Evolutionary conservation across 306 rosid species (phyloP), one percentile per base, ranked within the genome.

Genomic region (Purshia tridentata): DNA sequence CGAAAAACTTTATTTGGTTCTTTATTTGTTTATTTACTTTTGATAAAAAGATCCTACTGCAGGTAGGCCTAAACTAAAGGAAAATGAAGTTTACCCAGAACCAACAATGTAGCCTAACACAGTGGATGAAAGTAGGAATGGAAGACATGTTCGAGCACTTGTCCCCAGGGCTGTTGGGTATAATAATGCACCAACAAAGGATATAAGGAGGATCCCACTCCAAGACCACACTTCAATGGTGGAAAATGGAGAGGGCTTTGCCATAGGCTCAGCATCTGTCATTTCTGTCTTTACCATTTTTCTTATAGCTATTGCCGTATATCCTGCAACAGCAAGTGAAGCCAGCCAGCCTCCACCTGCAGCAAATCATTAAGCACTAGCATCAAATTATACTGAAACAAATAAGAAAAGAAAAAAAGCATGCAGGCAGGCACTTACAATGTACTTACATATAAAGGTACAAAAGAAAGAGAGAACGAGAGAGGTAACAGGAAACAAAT

Each of bases 291-390:
- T 94, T 14, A 91, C 98, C 44, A 90, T 71, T 78, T 86, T 91
- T 89, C 98, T 86, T 64, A 94, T 57, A 10, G 97, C 86, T 79
- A 94, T 83, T 59, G 98, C 97, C 3, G 85, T 84, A 83, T 69
- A 94, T 75, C 97, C 98, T 46, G 98, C 97, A 68, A 89, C 97
- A 56, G 84, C 88, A 40, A 94, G 88, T 44, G 98, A 72, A 70
- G 97, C 96, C 37, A 94, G 78, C 98, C 98, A 94, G 70, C 98
- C 98, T 75, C 89, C 98, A 81, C 77, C 98, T 91, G 89, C 82
- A 78, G 51, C 50, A 46, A 51, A 71, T 54, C 58, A 76, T 13
- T 4, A 46, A 54, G 47, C 41, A 79, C 63, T 77, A 80, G 70
- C 56, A 66, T 13, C 35, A 55, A 46, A 80, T 60, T 76, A 23